Conservation (phyloP, 495 filamentous ascomycete genomes). For the Xylaria cubensis region DNA sequence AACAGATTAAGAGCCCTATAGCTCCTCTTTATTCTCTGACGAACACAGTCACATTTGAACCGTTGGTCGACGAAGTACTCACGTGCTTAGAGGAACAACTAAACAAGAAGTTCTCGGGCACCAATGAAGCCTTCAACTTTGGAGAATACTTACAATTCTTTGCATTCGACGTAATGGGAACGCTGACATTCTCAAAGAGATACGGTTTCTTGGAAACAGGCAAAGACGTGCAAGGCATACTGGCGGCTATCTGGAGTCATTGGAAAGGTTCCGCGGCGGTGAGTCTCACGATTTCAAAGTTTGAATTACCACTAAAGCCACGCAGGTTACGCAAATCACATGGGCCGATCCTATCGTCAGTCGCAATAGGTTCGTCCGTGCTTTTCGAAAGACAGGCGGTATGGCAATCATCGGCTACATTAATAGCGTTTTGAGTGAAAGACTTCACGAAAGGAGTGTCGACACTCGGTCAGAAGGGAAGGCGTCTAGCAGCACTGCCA, state of each 20-base stretch:
- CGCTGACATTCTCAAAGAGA: slow-evolving; percentile 61
- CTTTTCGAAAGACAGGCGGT: slow-evolving; percentile 15
- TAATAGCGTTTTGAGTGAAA: not conserved
- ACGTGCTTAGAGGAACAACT: slow-evolving; percentile 40
- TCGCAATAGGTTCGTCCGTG: slow-evolving; percentile 7
- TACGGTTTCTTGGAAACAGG: slow-evolving; percentile 62
- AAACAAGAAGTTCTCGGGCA: slow-evolving; percentile 40
- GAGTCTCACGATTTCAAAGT: slow-evolving; percentile 12
- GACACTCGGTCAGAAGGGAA: not conserved
- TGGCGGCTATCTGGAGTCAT: slow-evolving; percentile 45
- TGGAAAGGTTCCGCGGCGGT: slow-evolving; percentile 41
- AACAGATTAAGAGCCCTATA: slow-evolving; percentile 49
- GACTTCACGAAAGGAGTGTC: not conserved
- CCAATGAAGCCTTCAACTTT: slow-evolving; percentile 40
- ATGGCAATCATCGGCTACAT: slow-evolving; percentile 12
- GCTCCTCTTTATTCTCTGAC: slow-evolving; percentile 48
- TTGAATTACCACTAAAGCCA: not conserved
- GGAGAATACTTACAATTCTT: slow-evolving; percentile 55
- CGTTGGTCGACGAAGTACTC: slow-evolving; percentile 22
- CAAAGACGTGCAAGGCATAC: slow-evolving; percentile 57
- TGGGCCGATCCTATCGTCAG: slow-evolving; percentile 41
- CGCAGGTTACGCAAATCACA: slow-evolving; percentile 47
- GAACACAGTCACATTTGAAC: slow-evolving; percentile 40
- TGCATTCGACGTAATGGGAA: slow-evolving; percentile 65
- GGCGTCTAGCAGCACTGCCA: not conserved